Conservation (phyloP, 352 stramenopile genomes). For the Globisporangium perplexum region DNA sequence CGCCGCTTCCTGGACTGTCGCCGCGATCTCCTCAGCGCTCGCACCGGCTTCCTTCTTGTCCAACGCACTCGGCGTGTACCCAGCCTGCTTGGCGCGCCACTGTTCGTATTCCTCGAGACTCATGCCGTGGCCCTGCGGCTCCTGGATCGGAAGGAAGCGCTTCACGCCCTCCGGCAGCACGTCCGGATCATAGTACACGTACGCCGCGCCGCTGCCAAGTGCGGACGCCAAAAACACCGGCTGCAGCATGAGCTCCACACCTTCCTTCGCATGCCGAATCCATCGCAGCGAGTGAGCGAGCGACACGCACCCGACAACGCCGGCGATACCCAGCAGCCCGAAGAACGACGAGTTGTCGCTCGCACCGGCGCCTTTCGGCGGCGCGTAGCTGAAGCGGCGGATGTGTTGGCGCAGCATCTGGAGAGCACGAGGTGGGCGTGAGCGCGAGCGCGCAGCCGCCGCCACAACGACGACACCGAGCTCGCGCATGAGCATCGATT, state of each 20-base stretch:
- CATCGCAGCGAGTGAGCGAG: no score
- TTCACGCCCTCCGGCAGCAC: slow-evolving; percentile 69
- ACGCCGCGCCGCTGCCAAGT: slow-evolving; percentile 45
- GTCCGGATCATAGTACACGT: slow-evolving; percentile 85
- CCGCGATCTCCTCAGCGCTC: neutral
- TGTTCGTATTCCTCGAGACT: slow-evolving; percentile 84
- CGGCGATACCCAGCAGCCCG: slow-evolving; percentile 58
- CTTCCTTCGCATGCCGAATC: no score
- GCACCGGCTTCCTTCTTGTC: slow-evolving; percentile 27
- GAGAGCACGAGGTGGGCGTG: neutral
- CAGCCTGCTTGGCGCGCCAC: slow-evolving; percentile 70
- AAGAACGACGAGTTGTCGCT: slow-evolving; percentile 83
- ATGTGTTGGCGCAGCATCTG: slow-evolving; percentile 21
- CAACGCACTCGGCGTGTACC: slow-evolving; percentile 23
- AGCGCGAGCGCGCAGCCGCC: neutral
- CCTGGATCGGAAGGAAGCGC: slow-evolving; percentile 76
- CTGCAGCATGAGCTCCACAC: neutral
- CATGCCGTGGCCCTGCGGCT: slow-evolving; percentile 77
- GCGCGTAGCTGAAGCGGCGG: slow-evolving; percentile 61
- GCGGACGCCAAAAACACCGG: no score
- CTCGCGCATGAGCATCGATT: neutral
- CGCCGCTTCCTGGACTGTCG: slow-evolving; percentile 12
- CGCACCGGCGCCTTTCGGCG: slow-evolving; percentile 47
- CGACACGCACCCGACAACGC: slow-evolving; percentile 46
- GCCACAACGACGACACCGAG: neutral